Evolutionary conservation across 2,329 filamentous ascomycete genomes (phyloP).

Genomic region (Ceratocystis smalleyi): DNA sequence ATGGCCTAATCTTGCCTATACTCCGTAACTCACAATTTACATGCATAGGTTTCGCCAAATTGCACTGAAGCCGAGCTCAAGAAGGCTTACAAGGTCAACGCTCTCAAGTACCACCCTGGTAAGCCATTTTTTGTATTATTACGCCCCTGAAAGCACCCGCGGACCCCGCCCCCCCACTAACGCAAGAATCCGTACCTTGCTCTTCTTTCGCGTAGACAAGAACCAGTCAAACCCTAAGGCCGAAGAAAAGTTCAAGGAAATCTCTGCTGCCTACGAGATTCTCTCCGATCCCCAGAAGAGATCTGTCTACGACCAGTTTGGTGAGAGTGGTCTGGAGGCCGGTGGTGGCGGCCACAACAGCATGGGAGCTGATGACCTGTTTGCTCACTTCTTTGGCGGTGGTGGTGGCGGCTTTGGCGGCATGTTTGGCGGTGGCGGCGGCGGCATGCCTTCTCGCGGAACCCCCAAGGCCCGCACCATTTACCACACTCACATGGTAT

Average conservation of each 20-base stretch:
- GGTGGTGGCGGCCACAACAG: slow-evolving; percentile 56
- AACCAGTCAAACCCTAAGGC: slow-evolving; percentile 86
- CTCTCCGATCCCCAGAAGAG: slow-evolving; percentile 88
- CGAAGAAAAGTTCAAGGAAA: slow-evolving; percentile 96
- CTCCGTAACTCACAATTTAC: not conserved
- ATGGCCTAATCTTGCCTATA: not conserved
- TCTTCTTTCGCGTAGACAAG: slow-evolving; percentile 50
- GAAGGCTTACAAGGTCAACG: slow-evolving; percentile 73
- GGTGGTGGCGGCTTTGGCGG: slow-evolving; percentile 42
- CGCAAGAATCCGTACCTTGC: not conserved
- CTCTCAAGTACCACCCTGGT: slow-evolving; percentile 75
- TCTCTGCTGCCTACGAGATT: slow-evolving; percentile 89
- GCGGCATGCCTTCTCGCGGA: slow-evolving; percentile 64
- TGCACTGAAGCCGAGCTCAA: slow-evolving; percentile 78
- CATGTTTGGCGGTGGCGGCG: slow-evolving; percentile 66
- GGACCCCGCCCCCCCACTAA: not conserved
- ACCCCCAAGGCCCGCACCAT: slow-evolving; percentile 86
- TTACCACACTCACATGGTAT: slow-evolving; percentile 96
- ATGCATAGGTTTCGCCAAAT: slow-evolving; percentile 52
- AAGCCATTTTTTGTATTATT: slow-evolving; percentile 23
- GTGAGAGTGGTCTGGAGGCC: slow-evolving; percentile 76
- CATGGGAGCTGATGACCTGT: slow-evolving; percentile 92
- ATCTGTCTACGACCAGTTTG: slow-evolving; percentile 87
- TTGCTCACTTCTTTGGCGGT: slow-evolving; percentile 89
- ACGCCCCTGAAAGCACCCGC: no score